phyloP scores from a whole-genome alignment of 371 early-diverging fungal genomes.

The Rhizopus delemar region DNA sequence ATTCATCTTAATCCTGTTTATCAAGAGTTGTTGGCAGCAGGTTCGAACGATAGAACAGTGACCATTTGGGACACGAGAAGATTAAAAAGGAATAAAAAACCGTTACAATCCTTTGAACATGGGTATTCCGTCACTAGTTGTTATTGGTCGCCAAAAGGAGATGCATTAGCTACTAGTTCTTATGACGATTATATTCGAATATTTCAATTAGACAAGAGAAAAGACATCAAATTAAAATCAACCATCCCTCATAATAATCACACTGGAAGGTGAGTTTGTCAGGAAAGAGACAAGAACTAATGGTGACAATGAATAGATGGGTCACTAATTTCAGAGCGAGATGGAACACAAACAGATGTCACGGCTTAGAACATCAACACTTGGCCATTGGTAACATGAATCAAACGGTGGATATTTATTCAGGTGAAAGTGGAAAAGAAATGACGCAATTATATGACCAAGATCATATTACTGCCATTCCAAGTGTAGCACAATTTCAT shows the following conservation, averaged over 20 bases:
- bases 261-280: conserved; percentile 55
- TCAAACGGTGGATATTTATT: conserved; percentile 62
- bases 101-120: conserved; percentile 51
- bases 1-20: conserved; percentile 69
- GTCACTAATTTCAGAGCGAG: conserved; percentile 73
- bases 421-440: conserved; percentile 57
- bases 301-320: conserved; percentile 49
- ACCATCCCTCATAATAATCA: conserved; percentile 67
- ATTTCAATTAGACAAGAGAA: conserved; percentile 44
- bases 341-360: conserved; percentile 56
- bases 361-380: conserved; percentile 39
- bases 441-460: conserved; percentile 54
- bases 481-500: conserved; percentile 69
- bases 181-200: conserved; percentile 58
- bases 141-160: conserved; percentile 73
- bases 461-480: conserved; percentile 64
- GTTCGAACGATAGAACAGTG: conserved; percentile 68
- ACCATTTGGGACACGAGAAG: conserved; percentile 78
- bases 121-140: conserved; percentile 67
- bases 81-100: conserved; percentile 30
- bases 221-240: conserved; percentile 36
- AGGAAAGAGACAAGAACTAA: neutral
- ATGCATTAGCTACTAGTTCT: conserved; percentile 41
- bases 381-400: conserved; percentile 75
- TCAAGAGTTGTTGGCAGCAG: conserved; percentile 60